Percentiles rank a stretch among this genome's conserved stretches.
phyloP scores from a whole-genome alignment of 805 yeast species.

The Ogataea corticis region DNA sequence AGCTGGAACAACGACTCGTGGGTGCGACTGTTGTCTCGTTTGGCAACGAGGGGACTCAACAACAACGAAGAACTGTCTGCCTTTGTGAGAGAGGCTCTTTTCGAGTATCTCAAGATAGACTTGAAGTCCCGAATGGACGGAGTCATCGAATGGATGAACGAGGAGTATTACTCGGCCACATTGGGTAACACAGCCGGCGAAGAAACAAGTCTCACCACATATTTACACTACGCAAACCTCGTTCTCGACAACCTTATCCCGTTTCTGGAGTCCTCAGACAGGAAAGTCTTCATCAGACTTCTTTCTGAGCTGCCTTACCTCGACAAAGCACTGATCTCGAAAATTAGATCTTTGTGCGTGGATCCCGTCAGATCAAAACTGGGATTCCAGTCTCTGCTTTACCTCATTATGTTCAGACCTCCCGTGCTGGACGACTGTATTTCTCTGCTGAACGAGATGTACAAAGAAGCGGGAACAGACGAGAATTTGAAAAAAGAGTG shows the following conservation, averaged over 20 bases:
- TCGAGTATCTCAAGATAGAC: slow-evolving; percentile 70
- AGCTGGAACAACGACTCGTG: slow-evolving; percentile 67
- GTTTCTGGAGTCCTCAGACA: slow-evolving; percentile 76
- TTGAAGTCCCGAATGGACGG: slow-evolving; percentile 71
- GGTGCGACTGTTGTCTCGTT: slow-evolving; percentile 70
- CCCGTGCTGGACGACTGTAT: slow-evolving; percentile 66
- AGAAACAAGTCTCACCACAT: slow-evolving; percentile 35
- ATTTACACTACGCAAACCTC: slow-evolving; percentile 67
- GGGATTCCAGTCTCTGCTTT: slow-evolving; percentile 82
- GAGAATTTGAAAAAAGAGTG: slow-evolving; percentile 53
- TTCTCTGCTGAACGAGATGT: slow-evolving; percentile 47
- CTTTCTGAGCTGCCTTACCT: slow-evolving; percentile 86
- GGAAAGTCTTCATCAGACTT: slow-evolving; percentile 77
- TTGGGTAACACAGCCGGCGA: slow-evolving; percentile 30
- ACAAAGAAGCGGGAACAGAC: slow-evolving; percentile 40
- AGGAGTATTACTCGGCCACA: slow-evolving; percentile 78
- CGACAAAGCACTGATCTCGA: slow-evolving; percentile 57
- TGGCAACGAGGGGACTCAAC: slow-evolving; percentile 79
- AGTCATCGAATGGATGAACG: slow-evolving; percentile 90
- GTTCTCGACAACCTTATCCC: slow-evolving; percentile 81
- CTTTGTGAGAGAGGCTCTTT: slow-evolving; percentile 66
- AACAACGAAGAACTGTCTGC: slow-evolving; percentile 48
- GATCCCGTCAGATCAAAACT: slow-evolving; percentile 83
- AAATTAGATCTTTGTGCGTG: slow-evolving; percentile 69
- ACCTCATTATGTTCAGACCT: slow-evolving; percentile 85